A percentile compares a stretch with the other conserved stretches of the same genome.
Evolutionary conservation across 2,329 filamentous ascomycete species (phyloP).

Genomic region (Monosporascus sp.): DNA sequence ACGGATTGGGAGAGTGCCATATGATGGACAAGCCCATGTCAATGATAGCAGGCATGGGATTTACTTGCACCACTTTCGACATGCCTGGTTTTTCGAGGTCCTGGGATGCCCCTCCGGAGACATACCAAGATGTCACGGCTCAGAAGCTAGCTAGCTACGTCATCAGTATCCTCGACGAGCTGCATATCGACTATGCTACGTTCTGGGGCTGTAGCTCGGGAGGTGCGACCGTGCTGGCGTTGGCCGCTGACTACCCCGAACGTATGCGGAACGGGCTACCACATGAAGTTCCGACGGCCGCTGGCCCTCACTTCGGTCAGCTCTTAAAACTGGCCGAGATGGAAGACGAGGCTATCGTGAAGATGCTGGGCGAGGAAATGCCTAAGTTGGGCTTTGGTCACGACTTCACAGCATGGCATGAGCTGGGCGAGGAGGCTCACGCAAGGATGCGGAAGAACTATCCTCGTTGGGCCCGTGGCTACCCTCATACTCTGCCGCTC

Average conservation of each 20-base stretch:
- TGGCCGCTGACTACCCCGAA: background rate
- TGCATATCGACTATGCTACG: background rate
- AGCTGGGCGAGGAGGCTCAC: background rate
- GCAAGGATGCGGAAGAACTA: background rate
- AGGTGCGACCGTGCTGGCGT: background rate
- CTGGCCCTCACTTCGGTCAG: background rate
- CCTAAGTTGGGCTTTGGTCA: background rate
- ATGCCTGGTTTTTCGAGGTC: background rate
- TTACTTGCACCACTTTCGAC: background rate
- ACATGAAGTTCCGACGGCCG: background rate
- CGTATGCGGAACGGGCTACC: background rate
- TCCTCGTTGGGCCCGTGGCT: background rate
- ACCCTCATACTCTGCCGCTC: background rate
- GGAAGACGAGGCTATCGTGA: background rate
- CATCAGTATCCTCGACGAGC: background rate
- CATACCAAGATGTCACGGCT: background rate
- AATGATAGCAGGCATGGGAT: background rate
- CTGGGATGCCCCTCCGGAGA: background rate
- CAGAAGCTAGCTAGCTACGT: background rate
- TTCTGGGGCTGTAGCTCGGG: background rate
- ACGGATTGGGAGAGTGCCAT: background rate
- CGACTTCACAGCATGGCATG: background rate
- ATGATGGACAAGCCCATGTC: background rate
- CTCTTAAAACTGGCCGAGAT: background rate
- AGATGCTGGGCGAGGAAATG: background rate